phyloP scores from a whole-genome alignment of 1,284 basidiomycete genomes.

The Flammula alnicola region DNA sequence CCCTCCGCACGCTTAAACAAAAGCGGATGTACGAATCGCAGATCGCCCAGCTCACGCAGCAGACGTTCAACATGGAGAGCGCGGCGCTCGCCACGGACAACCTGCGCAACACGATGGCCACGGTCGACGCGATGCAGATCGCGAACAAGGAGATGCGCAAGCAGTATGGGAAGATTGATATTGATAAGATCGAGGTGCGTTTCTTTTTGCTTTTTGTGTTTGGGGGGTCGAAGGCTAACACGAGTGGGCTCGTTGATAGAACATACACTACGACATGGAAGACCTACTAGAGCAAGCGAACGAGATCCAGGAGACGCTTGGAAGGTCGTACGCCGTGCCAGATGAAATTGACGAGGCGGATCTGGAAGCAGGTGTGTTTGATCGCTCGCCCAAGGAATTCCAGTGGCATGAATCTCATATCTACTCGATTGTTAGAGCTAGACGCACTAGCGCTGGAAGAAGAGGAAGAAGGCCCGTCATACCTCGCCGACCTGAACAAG shows the following conservation, averaged over 20 bases:
- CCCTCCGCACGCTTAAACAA: slow-evolving; percentile 92
- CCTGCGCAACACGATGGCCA: slow-evolving; percentile 99
- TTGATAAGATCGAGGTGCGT: slow-evolving; percentile 96
- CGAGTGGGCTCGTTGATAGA: slow-evolving; percentile 48
- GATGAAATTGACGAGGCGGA: slow-evolving; percentile 99
- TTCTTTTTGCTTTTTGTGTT: background rate
- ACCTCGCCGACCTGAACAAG: slow-evolving; percentile 84
- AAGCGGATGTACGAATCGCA: slow-evolving; percentile 97
- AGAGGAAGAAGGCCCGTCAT: slow-evolving; percentile 87
- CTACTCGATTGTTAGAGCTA: slow-evolving; percentile 60
- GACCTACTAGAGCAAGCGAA: slow-evolving; percentile 97
- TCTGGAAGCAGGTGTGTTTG: slow-evolving; percentile 86
- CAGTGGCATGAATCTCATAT: background rate
- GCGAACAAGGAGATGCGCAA: slow-evolving; percentile 97
- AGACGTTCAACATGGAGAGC: slow-evolving; percentile 99
- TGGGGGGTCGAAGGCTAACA: background rate
- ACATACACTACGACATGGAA: slow-evolving; percentile 97
- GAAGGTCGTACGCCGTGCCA: slow-evolving; percentile 93
- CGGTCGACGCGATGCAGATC: slow-evolving; percentile 96
- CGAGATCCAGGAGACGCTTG: slow-evolving; percentile 95
- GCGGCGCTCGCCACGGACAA: slow-evolving; percentile 97
- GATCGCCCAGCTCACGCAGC: slow-evolving; percentile 89
- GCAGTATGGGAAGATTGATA: slow-evolving; percentile 97
- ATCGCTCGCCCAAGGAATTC: background rate
- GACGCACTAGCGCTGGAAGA: slow-evolving; percentile 88